phyloP scores from a whole-genome alignment of 2,329 filamentous ascomycete species.

The Aspergillus thermomutatus region DNA sequence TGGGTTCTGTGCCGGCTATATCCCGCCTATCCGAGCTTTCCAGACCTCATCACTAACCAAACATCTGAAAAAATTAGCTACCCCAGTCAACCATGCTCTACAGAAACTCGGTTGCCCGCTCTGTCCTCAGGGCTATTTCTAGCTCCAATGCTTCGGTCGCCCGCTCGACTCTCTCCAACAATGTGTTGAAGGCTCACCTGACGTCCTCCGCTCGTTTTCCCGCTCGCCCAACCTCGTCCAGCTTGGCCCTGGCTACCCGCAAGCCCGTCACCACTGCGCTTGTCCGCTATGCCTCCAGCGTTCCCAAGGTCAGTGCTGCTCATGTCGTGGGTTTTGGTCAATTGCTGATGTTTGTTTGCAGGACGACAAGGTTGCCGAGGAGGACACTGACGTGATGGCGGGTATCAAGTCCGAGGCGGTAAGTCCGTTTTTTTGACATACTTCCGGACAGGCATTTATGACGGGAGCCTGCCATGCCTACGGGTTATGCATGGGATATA shows the following conservation, averaged over 20 bases:
- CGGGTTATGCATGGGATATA: not conserved
- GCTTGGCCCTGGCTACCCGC: constrained; percentile 42
- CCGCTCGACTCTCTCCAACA: constrained; percentile 39
- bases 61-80: constrained; percentile 28
- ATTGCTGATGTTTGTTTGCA: constrained; percentile 48
- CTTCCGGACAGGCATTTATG: not conserved
- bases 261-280: constrained; percentile 48
- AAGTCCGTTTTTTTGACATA: constrained; percentile 29
- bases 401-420: constrained; percentile 59
- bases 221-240: constrained; percentile 34
- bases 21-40: constrained; percentile 32
- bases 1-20: constrained; percentile 23
- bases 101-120: constrained; percentile 45
- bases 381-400: constrained; percentile 50
- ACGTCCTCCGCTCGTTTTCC: constrained; percentile 40
- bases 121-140: constrained; percentile 42
- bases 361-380: constrained; percentile 30
- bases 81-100: constrained; percentile 42
- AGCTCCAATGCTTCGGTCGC: constrained; percentile 43
- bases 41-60: constrained; percentile 28
- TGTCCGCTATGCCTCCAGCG: constrained; percentile 46
- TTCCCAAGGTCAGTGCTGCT: constrained; percentile 46
- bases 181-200: constrained; percentile 44
- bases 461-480: not conserved
- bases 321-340: constrained; percentile 27